These are phyloP conservation scores for Lentinus brumalis DNA, from an alignment of 768 basidiomycete genomes.

Conservation along the genomic window DNA sequence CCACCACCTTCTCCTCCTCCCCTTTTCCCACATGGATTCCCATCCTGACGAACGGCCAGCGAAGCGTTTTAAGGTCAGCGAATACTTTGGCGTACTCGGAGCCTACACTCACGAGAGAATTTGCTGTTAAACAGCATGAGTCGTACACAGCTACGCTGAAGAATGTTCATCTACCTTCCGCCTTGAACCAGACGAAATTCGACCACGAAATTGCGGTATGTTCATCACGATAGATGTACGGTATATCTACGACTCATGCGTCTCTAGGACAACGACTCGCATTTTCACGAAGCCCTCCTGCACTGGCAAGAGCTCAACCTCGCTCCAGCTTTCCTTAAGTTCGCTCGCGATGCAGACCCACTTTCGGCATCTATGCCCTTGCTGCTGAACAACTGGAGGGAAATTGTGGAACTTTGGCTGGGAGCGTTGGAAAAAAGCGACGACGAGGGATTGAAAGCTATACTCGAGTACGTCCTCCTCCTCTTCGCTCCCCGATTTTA, in stretches of 20 bases:
- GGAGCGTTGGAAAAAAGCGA: conserved; percentile 58
- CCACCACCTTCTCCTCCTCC: background rate
- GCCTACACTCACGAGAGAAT: background rate
- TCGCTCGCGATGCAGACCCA: conserved; percentile 59
- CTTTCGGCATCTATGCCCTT: conserved; percentile 78
- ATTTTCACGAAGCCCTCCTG: conserved; percentile 73
- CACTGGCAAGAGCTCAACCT: conserved; percentile 84
- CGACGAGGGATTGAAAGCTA: conserved; percentile 68
- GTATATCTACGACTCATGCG: background rate
- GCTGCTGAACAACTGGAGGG: conserved; percentile 77
- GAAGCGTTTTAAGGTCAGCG: conserved; percentile 31
- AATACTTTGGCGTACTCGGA: background rate
- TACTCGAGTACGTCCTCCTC: conserved; percentile 67
- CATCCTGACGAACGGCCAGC: conserved; percentile 22
- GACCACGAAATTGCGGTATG: conserved; percentile 61
- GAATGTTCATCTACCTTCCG: conserved; percentile 71
- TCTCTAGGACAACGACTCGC: conserved; percentile 70
- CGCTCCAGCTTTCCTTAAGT: conserved; percentile 70
- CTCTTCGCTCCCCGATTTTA: background rate
- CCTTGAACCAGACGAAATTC: conserved; percentile 50
- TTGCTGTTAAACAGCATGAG: conserved; percentile 56
- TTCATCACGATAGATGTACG: background rate
- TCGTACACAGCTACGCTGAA: conserved; percentile 70
- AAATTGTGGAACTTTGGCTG: conserved; percentile 68
- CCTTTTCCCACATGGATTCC: conserved; percentile 3